Percentiles rank a stretch among this genome's conserved stretches.
These are phyloP conservation scores for Aegilops longissima DNA, from an alignment of 176 grass and related monocot genomes.

Conservation along the genomic window DNA sequence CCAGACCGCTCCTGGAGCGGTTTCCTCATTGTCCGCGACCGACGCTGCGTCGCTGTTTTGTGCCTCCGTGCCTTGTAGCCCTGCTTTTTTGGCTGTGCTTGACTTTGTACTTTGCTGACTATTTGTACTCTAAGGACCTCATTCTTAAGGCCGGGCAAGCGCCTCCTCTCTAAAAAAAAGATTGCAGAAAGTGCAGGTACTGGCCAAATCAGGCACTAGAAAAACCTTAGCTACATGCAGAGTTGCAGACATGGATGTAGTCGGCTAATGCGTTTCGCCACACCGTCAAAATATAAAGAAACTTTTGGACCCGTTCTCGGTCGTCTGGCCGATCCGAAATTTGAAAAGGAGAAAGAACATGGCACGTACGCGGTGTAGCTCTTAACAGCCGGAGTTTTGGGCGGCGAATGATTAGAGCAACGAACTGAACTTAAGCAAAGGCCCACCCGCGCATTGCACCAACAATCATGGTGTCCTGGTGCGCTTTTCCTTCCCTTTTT, in stretches of 20 bases:
- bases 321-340: neutral
- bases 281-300: neutral
- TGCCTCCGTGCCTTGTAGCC: too few relatives aligned
- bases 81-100: too few relatives aligned
- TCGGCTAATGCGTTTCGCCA: slow-evolving; percentile 41
- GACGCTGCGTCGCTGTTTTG: too few relatives aligned
- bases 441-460: too few relatives aligned
- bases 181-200: neutral
- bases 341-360: neutral
- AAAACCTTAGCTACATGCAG: neutral
- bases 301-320: slow-evolving; percentile 17
- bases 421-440: neutral
- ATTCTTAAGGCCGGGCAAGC: too few relatives aligned
- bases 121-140: too few relatives aligned
- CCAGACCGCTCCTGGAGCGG: too few relatives aligned
- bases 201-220: neutral
- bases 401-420: neutral
- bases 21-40: too few relatives aligned
- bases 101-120: too few relatives aligned
- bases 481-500: neutral
- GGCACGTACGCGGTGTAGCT: neutral
- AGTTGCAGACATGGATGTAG: neutral
- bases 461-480: too few relatives aligned
- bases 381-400: neutral
- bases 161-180: too few relatives aligned